Evolutionary conservation across 192 early-diverging fungal genomes (phyloP).

Genomic region (Coemansia sp.): DNA sequence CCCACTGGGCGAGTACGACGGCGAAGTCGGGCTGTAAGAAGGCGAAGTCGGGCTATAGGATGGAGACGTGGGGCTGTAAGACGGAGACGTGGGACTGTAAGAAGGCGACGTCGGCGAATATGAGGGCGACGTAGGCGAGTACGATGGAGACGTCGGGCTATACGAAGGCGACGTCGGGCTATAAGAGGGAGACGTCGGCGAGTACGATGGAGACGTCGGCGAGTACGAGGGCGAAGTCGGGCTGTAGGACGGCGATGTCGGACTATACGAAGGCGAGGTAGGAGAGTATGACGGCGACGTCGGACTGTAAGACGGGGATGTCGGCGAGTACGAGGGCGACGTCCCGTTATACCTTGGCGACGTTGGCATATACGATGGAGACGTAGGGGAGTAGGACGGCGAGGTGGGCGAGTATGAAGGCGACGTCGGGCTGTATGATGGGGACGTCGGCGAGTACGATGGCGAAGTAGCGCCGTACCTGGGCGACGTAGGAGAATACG

Average conservation of each 20-base stretch:
- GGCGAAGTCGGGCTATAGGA: constrained; percentile 64
- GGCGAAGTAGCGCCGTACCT: constrained; percentile 70
- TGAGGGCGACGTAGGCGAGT: constrained; percentile 74
- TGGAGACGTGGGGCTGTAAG: constrained; percentile 60
- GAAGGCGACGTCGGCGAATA: constrained; percentile 62
- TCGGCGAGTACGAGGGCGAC: constrained; percentile 77
- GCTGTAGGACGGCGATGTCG: constrained; percentile 65
- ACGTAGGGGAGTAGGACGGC: constrained; percentile 65
- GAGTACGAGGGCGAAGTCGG: constrained; percentile 70
- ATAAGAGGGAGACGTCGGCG: constrained; percentile 78
- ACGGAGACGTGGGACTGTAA: constrained; percentile 71
- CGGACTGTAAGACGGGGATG: constrained; percentile 59
- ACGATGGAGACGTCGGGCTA: constrained; percentile 71
- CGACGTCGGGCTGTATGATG: constrained; percentile 64
- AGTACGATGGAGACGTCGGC: constrained; percentile 67
- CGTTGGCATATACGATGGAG: constrained; percentile 75
- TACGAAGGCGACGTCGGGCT: constrained; percentile 77
- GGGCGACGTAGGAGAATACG: constrained; percentile 70
- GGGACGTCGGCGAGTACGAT: constrained; percentile 63
- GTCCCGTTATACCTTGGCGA: constrained; percentile 80
- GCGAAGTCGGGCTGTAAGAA: constrained; percentile 75
- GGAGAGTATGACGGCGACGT: constrained; percentile 76
- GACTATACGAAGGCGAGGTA: constrained; percentile 69
- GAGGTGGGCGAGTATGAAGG: constrained; percentile 55
- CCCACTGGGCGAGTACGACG: constrained; percentile 50